A percentile compares a stretch with the other conserved stretches of the same genome.
Evolutionary conservation across 2,329 filamentous ascomycete genomes (phyloP).

Genomic region (Fusarium austroafricanum): DNA sequence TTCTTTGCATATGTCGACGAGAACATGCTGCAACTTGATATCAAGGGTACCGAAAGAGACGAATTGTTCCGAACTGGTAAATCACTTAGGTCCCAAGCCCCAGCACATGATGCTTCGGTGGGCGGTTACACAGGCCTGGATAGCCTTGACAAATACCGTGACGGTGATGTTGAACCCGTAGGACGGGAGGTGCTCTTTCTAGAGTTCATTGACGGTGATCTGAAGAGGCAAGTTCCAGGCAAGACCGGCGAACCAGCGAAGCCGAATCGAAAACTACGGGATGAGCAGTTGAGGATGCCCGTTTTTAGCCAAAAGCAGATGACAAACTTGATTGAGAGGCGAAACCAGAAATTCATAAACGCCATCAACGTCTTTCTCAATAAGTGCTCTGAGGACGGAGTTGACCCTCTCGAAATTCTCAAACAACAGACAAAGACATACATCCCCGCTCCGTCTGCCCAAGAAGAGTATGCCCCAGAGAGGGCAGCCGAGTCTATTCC

Average conservation of each 20-base stretch:
- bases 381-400: conserved; percentile 70
- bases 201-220: conserved; percentile 90
- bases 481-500: conserved; percentile 65
- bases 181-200: conserved; percentile 83
- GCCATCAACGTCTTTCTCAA: conserved; percentile 84
- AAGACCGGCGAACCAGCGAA: conserved; percentile 78
- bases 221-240: conserved; percentile 81
- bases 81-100: conserved; percentile 62
- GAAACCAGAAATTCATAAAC: conserved; percentile 83
- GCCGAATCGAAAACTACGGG: conserved; percentile 73
- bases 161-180: conserved; percentile 33
- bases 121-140: conserved; percentile 66
- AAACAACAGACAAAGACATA: conserved; percentile 67
- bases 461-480: conserved; percentile 46
- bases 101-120: conserved; percentile 66
- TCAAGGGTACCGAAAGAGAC: conserved; percentile 74
- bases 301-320: conserved; percentile 94
- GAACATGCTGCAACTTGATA: conserved; percentile 81
- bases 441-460: conserved; percentile 70
- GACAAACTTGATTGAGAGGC: conserved; percentile 86
- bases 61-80: conserved; percentile 66
- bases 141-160: conserved; percentile 49
- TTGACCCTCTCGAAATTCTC: conserved; percentile 76
- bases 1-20: conserved; percentile 90
- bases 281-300: conserved; percentile 90